These are phyloP conservation scores for Prunus fruticosa DNA, from an alignment of 306 rosid genomes.

Conservation along the genomic window DNA sequence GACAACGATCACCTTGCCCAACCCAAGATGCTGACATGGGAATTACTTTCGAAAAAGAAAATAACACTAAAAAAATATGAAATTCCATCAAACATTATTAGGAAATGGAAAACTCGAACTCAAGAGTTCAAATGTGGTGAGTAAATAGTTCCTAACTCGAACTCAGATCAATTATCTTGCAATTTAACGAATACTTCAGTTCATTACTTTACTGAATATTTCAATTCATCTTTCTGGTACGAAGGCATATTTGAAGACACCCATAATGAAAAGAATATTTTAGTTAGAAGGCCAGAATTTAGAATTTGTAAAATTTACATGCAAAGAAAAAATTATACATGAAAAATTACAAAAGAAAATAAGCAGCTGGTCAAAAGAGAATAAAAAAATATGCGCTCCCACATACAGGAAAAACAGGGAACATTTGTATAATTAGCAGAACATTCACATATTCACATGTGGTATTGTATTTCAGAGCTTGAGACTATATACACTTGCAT, in stretches of 20 bases:
- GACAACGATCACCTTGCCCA: no score
- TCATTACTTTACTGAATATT: background rate
- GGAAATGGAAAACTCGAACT: no score
- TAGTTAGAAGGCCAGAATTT: background rate
- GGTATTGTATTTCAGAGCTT: conserved; percentile 6
- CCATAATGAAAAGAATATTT: no score
- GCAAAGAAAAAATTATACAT: background rate
- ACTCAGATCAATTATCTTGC: no score
- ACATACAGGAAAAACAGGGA: conserved; percentile 5
- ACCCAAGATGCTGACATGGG: no score
- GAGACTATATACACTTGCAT: conserved; percentile 58
- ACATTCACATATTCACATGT: conserved; percentile 19
- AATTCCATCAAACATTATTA: no score
- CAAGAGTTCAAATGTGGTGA: no score
- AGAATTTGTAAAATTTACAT: background rate
- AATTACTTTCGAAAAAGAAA: no score
- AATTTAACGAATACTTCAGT: background rate
- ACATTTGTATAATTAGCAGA: conserved; percentile 17
- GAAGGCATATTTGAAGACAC: background rate
- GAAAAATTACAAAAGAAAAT: background rate
- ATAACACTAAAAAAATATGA: no score
- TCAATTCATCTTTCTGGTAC: background rate
- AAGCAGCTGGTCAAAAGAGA: background rate
- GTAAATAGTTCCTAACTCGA: no score
- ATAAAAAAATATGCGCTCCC: background rate